Evolutionary conservation across 2,329 filamentous ascomycete genomes (phyloP).

Genomic region (Epichloe aotearoae): DNA sequence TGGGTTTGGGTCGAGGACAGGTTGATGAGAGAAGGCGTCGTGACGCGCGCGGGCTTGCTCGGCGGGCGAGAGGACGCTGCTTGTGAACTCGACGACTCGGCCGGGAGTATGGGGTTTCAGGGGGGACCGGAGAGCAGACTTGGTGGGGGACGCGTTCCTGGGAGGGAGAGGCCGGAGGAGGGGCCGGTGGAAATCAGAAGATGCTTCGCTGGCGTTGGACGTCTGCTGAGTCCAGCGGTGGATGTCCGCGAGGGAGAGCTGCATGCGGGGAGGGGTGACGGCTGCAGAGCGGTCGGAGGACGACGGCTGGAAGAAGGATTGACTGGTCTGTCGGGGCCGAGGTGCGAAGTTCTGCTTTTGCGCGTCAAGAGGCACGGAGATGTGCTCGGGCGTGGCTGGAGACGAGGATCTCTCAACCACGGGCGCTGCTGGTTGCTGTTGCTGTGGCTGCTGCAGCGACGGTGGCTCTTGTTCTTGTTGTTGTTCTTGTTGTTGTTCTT

Average conservation of each 20-base stretch:
- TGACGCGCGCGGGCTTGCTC: constrained; percentile 25
- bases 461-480: not conserved
- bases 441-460: not conserved
- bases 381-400: constrained; percentile 20
- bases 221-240: constrained; percentile 28
- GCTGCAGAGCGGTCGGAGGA: constrained; percentile 15
- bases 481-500: too few species aligned
- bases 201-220: constrained; percentile 23
- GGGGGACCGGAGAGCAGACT: constrained; percentile 44
- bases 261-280: constrained; percentile 26
- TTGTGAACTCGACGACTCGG: constrained; percentile 44
- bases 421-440: not conserved
- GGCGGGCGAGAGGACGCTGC: constrained; percentile 33
- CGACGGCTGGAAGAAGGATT: constrained; percentile 26
- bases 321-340: constrained; percentile 19
- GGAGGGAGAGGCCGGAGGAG: constrained; percentile 36
- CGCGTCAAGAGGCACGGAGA: constrained; percentile 22
- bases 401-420: constrained; percentile 7
- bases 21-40: constrained; percentile 8
- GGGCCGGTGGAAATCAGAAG: constrained; percentile 20
- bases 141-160: constrained; percentile 39
- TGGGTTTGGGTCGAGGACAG: constrained; percentile 3
- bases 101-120: constrained; percentile 45
- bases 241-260: constrained; percentile 28
- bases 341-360: constrained; percentile 39